Conservation (phyloP, 2,329 filamentous ascomycete species). For the Aspergillus carbonarius region DNA sequence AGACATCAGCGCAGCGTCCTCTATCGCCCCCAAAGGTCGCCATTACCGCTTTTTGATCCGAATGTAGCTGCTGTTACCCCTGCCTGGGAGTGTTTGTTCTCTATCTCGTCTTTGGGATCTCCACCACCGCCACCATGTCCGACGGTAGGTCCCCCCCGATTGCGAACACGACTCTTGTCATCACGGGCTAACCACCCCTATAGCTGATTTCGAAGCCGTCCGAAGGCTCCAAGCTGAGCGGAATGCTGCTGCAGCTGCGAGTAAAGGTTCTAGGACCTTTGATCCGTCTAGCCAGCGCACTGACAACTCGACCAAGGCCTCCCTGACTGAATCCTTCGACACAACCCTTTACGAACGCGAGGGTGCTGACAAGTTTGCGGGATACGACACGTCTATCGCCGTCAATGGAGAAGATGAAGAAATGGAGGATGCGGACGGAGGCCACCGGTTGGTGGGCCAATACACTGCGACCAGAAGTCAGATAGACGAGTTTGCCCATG, state of each 20-base stretch:
- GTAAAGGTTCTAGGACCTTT: conserved; percentile 78
- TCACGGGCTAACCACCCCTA: conserved; percentile 23
- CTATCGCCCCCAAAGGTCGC: conserved; percentile 25
- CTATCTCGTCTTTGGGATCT: conserved; percentile 25
- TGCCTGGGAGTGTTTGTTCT: conserved; percentile 28
- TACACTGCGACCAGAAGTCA: conserved; percentile 91
- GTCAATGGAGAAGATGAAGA: conserved; percentile 76
- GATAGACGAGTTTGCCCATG: conserved; percentile 89
- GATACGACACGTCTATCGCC: conserved; percentile 88
- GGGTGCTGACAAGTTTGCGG: conserved; percentile 76
- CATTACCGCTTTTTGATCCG: conserved; percentile 33
- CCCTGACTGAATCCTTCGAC: conserved; percentile 82
- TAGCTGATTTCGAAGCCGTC: conserved; percentile 82
- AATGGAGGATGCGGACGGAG: conserved; percentile 70
- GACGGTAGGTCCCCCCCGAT: conserved; percentile 38
- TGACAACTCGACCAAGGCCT: conserved; percentile 84
- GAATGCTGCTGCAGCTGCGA: conserved; percentile 72
- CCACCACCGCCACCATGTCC: conserved; percentile 40
- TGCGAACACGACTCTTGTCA: conserved; percentile 2
- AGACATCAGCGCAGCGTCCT: conserved; percentile 20
- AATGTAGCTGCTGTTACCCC: conserved; percentile 34
- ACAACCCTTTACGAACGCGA: conserved; percentile 81
- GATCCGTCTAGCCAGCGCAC: conserved; percentile 77
- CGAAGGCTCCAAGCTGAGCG: conserved; percentile 89
- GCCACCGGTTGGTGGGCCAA: conserved; percentile 82